Evolutionary conservation across 2,329 filamentous ascomycete species (phyloP).

Genomic region (Pyricularia grisea): DNA sequence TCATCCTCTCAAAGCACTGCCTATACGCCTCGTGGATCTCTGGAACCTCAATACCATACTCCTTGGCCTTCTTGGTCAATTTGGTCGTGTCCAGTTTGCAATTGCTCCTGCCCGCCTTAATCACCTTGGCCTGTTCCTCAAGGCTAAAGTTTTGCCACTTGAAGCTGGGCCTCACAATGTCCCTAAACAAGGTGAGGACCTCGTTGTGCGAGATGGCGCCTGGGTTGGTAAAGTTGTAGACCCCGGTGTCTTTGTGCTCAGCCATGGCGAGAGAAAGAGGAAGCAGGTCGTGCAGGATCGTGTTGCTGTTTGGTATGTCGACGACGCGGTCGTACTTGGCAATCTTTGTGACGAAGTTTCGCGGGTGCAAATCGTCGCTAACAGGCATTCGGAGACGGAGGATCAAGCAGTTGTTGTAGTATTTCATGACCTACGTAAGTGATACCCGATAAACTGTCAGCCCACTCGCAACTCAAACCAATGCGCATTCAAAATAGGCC

Average conservation of each 20-base stretch:
- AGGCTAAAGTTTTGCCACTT: conserved; percentile 57
- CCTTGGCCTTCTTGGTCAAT: conserved; percentile 47
- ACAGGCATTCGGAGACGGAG: conserved; percentile 62
- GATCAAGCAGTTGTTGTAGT: conserved; percentile 52
- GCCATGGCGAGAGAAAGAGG: conserved; percentile 51
- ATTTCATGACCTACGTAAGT: conserved; percentile 42
- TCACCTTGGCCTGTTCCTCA: conserved; percentile 57
- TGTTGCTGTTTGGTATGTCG: conserved; percentile 60
- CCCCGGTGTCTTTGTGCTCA: conserved; percentile 50
- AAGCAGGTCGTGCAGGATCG: conserved; percentile 54
- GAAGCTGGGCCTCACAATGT: conserved; percentile 51
- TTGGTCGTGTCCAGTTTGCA: conserved; percentile 56
- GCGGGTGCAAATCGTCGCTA: conserved; percentile 54
- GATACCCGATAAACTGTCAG: neutral
- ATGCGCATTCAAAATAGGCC: neutral
- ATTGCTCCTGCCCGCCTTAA: conserved; percentile 59
- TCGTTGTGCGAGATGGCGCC: conserved; percentile 65
- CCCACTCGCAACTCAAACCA: neutral
- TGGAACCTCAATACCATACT: conserved; percentile 48
- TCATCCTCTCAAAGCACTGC: conserved; percentile 55
- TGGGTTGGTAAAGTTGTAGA: conserved; percentile 65
- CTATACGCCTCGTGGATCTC: conserved; percentile 55
- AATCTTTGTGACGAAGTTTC: conserved; percentile 64
- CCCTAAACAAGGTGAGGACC: conserved; percentile 51
- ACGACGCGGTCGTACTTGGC: conserved; percentile 55